Evolutionary conservation across 257 asterid genomes (phyloP).

Genomic region (Solanum stenotomum): DNA sequence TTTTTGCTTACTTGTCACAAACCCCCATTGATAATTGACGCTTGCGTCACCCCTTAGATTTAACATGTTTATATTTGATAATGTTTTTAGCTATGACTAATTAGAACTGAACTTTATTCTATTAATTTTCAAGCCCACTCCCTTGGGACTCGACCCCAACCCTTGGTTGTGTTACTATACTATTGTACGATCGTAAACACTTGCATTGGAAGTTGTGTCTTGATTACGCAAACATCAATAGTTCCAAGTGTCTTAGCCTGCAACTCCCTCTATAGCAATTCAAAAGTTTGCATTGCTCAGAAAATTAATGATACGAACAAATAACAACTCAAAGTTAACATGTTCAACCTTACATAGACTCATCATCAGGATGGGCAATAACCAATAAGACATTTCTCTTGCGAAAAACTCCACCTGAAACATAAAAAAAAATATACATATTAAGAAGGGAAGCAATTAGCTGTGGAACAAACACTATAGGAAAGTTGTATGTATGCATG

Average conservation of each 20-base stretch:
- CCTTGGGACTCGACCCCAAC: too few species aligned
- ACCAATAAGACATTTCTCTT: conserved; percentile 69
- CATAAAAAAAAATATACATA: conserved; percentile 8
- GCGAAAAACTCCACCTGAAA: conserved; percentile 14
- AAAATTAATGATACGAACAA: background rate
- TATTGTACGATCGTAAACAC: too few species aligned
- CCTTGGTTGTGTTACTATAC: too few species aligned
- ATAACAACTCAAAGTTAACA: background rate
- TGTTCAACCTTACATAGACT: conserved; percentile 58
- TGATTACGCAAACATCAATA: too few species aligned
- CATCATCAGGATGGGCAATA: conserved; percentile 94
- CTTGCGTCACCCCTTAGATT: too few species aligned
- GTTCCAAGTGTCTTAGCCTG: background rate
- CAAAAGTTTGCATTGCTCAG: background rate
- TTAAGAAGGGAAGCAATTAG: background rate
- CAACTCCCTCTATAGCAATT: background rate
- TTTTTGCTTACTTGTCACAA: too few species aligned
- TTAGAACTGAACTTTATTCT: too few species aligned
- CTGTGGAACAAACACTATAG: background rate
- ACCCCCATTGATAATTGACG: too few species aligned
- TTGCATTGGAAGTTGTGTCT: too few species aligned
- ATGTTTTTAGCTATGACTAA: too few species aligned
- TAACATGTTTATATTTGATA: too few species aligned
- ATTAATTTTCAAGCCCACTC: too few species aligned
- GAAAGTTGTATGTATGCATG: background rate